Evolutionary conservation across 306 rosid species (phyloP).

Genomic region (Luffa aegyptiaca): DNA sequence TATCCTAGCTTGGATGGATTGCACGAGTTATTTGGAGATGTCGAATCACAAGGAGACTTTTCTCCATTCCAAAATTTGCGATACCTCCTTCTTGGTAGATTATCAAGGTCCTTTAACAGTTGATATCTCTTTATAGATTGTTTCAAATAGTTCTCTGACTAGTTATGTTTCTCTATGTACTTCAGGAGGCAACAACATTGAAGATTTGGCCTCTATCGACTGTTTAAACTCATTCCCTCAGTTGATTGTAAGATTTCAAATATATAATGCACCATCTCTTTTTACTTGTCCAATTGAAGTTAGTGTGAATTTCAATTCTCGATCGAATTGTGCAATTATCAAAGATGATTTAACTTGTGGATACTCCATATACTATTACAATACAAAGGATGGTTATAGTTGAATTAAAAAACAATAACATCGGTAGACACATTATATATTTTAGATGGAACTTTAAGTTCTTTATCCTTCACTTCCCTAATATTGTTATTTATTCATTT

Average conservation of each 20-base stretch:
- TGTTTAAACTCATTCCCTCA: slow-evolving; percentile 64
- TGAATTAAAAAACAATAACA: not conserved
- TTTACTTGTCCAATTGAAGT: not conserved
- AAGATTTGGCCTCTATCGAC: slow-evolving; percentile 62
- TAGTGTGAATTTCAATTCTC: not conserved
- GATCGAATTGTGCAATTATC: not conserved
- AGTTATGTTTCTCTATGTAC: slow-evolving; percentile 8
- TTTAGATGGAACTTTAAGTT: not conserved
- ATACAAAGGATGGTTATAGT: not conserved
- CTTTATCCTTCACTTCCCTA: not conserved
- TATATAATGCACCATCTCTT: not conserved
- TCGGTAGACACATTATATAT: not conserved
- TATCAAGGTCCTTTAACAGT: slow-evolving; percentile 11
- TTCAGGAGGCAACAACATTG: slow-evolving; percentile 70
- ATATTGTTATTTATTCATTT: slow-evolving; percentile 22
- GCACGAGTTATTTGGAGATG: slow-evolving; percentile 21
- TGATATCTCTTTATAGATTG: not conserved
- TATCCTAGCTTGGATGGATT: slow-evolving; percentile 36
- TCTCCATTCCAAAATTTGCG: slow-evolving; percentile 59
- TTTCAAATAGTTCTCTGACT: slow-evolving; percentile 16
- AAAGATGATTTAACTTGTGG: not conserved
- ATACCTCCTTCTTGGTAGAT: slow-evolving; percentile 76
- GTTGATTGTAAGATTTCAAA: slow-evolving; percentile 53
- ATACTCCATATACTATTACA: not conserved
- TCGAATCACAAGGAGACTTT: slow-evolving; percentile 20